Percentiles rank a stretch among this genome's conserved stretches.
phyloP scores from a whole-genome alignment of 768 basidiomycete genomes.

The Calvatia gigantea region DNA sequence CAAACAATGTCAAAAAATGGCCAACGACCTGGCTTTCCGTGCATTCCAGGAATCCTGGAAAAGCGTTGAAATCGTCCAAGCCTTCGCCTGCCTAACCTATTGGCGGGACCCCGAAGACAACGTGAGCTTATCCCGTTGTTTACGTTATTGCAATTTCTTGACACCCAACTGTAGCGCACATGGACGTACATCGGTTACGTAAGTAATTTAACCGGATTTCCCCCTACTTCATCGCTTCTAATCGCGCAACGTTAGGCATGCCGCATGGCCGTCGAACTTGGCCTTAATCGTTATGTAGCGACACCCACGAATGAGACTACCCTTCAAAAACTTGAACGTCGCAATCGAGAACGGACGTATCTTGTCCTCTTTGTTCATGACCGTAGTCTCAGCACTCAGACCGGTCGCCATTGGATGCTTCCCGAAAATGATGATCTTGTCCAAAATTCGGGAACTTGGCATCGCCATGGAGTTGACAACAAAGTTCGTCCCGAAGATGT shows the following conservation, averaged over 20 bases:
- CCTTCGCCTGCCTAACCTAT: constrained; percentile 84
- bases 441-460: constrained; percentile 67
- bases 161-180: constrained; percentile 50
- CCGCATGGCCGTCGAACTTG: constrained; percentile 84
- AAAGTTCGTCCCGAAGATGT: constrained; percentile 73
- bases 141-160: constrained; percentile 15
- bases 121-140: constrained; percentile 34
- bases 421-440: constrained; percentile 76
- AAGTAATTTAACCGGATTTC: constrained; percentile 24
- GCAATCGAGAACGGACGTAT: constrained; percentile 84
- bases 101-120: constrained; percentile 89
- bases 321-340: constrained; percentile 66
- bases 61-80: constrained; percentile 84
- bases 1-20: constrained; percentile 65
- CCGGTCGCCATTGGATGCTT: constrained; percentile 85
- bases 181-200: constrained; percentile 90
- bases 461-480: constrained; percentile 50
- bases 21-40: constrained; percentile 68
- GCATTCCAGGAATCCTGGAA: constrained; percentile 80
- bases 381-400: constrained; percentile 82
- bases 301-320: constrained; percentile 58
- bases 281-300: constrained; percentile 66
- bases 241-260: constrained; percentile 54
- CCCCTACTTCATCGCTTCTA: constrained; percentile 6
- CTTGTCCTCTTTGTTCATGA: constrained; percentile 86